phyloP scores from a whole-genome alignment of 768 basidiomycete genomes.

The Suillus americanus region DNA sequence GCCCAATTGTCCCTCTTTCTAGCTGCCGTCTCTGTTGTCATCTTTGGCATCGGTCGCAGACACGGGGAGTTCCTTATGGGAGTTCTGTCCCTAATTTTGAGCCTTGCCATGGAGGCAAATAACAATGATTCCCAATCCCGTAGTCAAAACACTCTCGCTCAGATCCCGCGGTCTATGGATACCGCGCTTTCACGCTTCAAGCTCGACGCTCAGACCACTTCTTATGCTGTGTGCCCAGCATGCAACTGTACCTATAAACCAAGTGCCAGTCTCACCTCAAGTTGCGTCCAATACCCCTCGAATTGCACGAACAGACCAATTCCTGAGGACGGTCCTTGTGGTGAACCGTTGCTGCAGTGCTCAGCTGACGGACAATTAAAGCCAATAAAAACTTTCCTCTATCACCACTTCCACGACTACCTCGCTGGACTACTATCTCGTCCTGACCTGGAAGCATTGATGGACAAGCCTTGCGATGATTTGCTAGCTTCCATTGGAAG shows the following conservation, averaged over 20 bases:
- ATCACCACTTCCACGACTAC: not conserved
- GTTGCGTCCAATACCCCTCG: conserved; percentile 9
- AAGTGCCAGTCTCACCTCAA: not conserved
- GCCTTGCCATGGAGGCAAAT: not conserved
- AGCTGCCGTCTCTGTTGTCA: conserved; percentile 15
- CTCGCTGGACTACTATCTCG: not conserved
- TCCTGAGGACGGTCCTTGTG: not conserved
- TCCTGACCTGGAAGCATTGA: conserved; percentile 8
- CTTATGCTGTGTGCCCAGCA: conserved; percentile 14
- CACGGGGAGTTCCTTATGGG: conserved; percentile 19
- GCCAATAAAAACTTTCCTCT: not conserved
- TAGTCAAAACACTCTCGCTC: not conserved
- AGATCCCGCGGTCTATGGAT: not conserved
- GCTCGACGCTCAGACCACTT: conserved; percentile 13
- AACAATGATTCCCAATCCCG: not conserved
- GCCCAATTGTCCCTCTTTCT: conserved; percentile 23
- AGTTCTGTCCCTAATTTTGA: conserved; percentile 15
- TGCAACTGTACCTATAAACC: conserved; percentile 16
- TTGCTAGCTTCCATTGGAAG: not conserved
- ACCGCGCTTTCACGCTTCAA: conserved; percentile 12
- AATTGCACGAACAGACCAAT: conserved; percentile 6
- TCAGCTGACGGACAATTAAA: not conserved
- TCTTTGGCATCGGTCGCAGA: conserved; percentile 15
- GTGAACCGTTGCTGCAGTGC: not conserved
- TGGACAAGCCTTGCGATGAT: conserved; percentile 12